Evolutionary conservation across 2,329 filamentous ascomycete species (phyloP).

Genomic region (Cucurbitaria berberidis): DNA sequence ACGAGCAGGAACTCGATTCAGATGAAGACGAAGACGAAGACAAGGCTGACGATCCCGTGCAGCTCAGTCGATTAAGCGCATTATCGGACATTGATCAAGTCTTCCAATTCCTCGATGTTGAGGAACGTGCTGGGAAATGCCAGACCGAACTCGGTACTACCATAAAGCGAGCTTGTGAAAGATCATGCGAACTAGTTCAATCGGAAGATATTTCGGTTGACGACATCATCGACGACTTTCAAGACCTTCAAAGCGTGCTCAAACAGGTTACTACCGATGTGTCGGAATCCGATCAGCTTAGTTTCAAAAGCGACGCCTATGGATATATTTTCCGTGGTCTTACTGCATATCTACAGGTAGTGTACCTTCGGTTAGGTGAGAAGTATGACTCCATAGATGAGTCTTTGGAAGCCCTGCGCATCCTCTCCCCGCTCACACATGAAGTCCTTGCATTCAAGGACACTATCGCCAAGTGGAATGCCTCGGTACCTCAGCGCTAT

Average conservation of each 20-base stretch:
- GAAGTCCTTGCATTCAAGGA: conserved; percentile 35
- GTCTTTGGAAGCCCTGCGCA: conserved; percentile 21
- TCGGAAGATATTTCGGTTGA: conserved; percentile 12
- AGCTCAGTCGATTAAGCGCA: neutral
- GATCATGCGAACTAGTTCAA: neutral
- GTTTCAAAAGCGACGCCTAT: conserved; percentile 39
- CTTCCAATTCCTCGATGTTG: conserved; percentile 28
- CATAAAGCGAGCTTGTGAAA: conserved; percentile 22
- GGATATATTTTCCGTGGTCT: conserved; percentile 33
- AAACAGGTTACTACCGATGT: neutral
- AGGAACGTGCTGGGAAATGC: conserved; percentile 24
- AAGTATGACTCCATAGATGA: conserved; percentile 3
- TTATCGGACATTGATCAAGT: conserved; percentile 18
- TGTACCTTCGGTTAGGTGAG: conserved; percentile 23
- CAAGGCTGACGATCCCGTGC: neutral
- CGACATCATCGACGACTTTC: conserved; percentile 9
- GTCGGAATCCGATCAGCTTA: conserved; percentile 3
- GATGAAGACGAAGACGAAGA: conserved; percentile 7
- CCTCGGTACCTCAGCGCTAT: conserved; percentile 14
- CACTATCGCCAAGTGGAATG: conserved; percentile 29
- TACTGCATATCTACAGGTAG: conserved; percentile 16
- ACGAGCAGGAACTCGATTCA: neutral
- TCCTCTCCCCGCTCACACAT: conserved; percentile 21
- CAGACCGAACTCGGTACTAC: conserved; percentile 18
- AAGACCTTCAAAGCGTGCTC: conserved; percentile 16